phyloP scores from a whole-genome alignment of 306 rosid species.

The Medicago truncatula region MtrunA17r5.0-ANR NC_053045.1:51898501-51899000 shows the following conservation, averaged over 20 bases:
- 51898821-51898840: slow-evolving; percentile 83
- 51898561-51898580: too few relatives aligned
- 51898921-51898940: slow-evolving; percentile 97
- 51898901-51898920: slow-evolving; percentile 82
- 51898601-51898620: background rate
- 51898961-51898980: slow-evolving; percentile 64
- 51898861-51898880: slow-evolving; percentile 73
- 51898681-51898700: slow-evolving; percentile 94
- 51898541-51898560: too few relatives aligned
- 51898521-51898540: too few relatives aligned
- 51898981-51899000: slow-evolving; percentile 72
- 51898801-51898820: slow-evolving; percentile 90
- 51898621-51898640: slow-evolving; percentile 27
- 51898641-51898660: slow-evolving; percentile 98
- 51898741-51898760: slow-evolving; percentile 85
- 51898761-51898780: slow-evolving; percentile 59
- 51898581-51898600: too few relatives aligned
- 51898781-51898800: slow-evolving; percentile 94
- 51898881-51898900: slow-evolving; percentile 74
- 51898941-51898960: slow-evolving; percentile 81
- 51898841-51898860: slow-evolving; percentile 74
- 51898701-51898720: slow-evolving; percentile 77
- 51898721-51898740: slow-evolving; percentile 75
- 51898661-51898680: slow-evolving; percentile 92
- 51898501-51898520: too few relatives aligned